Evolutionary conservation across 2,329 filamentous ascomycete genomes (phyloP).

Genomic region (Aureobasidium sp.): DNA sequence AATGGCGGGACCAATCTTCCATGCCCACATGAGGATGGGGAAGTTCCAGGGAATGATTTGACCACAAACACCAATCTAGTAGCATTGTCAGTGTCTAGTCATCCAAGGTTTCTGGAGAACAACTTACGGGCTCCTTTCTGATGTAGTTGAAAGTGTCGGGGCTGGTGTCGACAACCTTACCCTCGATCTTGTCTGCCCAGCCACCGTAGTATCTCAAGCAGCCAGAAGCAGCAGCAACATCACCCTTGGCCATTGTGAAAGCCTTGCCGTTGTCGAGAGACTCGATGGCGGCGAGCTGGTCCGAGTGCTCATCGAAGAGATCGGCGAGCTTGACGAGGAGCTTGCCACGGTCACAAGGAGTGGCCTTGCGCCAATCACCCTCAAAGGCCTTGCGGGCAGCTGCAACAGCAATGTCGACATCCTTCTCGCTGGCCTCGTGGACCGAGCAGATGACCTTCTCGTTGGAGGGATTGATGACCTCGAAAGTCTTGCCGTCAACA

Average conservation of each 20-base stretch:
- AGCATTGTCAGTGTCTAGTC: not conserved
- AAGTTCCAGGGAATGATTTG: constrained; percentile 92
- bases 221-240: constrained; percentile 60
- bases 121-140: constrained; percentile 60
- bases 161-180: constrained; percentile 76
- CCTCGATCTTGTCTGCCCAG: constrained; percentile 86
- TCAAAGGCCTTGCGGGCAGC: constrained; percentile 84
- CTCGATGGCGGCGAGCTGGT: constrained; percentile 74
- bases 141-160: constrained; percentile 80
- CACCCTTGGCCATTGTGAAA: constrained; percentile 66
- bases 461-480: constrained; percentile 81
- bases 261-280: constrained; percentile 85
- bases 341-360: constrained; percentile 64
- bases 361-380: constrained; percentile 58
- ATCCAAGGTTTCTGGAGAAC: not conserved
- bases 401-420: constrained; percentile 69
- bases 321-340: constrained; percentile 71
- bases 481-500: constrained; percentile 82
- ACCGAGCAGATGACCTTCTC: constrained; percentile 82
- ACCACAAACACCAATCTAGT: constrained; percentile 65
- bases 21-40: constrained; percentile 70
- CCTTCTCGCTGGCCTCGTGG: constrained; percentile 80
- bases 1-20: constrained; percentile 74
- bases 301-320: constrained; percentile 68
- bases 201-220: constrained; percentile 82